Percentiles rank a stretch among this genome's conserved stretches.
Evolutionary conservation across 2,329 filamentous ascomycete species (phyloP).

Genomic region (Boeremia exigua): DNA sequence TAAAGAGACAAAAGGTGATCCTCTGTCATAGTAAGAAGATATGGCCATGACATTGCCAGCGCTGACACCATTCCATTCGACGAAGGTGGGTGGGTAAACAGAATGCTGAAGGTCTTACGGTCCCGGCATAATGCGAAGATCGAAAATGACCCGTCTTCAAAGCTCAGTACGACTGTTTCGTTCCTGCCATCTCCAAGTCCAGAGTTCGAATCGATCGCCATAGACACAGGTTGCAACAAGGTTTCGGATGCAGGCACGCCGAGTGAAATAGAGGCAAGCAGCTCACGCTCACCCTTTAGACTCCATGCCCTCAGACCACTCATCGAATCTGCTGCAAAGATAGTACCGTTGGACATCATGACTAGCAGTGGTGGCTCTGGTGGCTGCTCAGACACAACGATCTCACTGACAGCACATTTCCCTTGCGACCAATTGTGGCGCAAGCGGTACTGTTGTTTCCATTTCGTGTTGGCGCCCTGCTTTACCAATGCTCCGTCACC

Average conservation of each 20-base stretch:
- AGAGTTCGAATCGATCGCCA: conserved; percentile 65
- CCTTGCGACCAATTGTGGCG: conserved; percentile 91
- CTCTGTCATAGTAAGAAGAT: conserved; percentile 78
- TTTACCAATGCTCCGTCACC: conserved; percentile 65
- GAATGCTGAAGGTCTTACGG: conserved; percentile 52
- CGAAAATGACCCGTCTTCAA: conserved; percentile 60
- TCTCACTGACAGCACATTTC: conserved; percentile 78
- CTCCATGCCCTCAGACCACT: conserved; percentile 82
- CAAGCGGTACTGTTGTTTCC: conserved; percentile 88
- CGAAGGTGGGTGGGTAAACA: conserved; percentile 67
- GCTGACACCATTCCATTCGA: conserved; percentile 71
- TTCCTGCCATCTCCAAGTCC: conserved; percentile 28
- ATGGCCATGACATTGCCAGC: conserved; percentile 75
- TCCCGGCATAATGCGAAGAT: conserved; percentile 67
- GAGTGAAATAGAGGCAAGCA: conserved; percentile 60
- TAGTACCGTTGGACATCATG: conserved; percentile 76
- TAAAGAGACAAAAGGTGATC: conserved; percentile 79
- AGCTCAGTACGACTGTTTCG: conserved; percentile 44
- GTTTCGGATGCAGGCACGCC: conserved; percentile 13
- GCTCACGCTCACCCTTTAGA: conserved; percentile 62
- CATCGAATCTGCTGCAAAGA: conserved; percentile 74
- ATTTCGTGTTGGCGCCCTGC: conserved; percentile 65
- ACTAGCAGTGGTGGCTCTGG: conserved; percentile 70
- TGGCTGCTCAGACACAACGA: conserved; percentile 64
- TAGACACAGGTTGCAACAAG: conserved; percentile 61